Evolutionary conservation across 306 rosid genomes (phyloP).

Genomic region (Dalbergia oliveri): DNA sequence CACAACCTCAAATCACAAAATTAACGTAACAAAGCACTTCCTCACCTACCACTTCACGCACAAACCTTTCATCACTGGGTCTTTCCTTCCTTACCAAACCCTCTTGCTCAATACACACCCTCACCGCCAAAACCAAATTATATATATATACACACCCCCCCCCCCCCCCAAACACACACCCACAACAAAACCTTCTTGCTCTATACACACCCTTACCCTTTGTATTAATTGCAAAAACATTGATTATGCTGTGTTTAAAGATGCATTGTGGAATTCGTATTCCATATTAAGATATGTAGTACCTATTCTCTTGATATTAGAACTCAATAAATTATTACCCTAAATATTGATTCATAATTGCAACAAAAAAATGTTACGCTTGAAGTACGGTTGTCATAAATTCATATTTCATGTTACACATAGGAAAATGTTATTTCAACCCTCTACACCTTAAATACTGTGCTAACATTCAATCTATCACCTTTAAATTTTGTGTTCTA

Average conservation of each 20-base stretch:
- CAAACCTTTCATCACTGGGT: slow-evolving; percentile 26
- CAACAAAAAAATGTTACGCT: neutral
- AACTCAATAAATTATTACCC: neutral
- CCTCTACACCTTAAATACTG: no score
- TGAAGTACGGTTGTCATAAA: neutral
- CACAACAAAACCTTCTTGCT: no score
- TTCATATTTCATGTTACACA: neutral
- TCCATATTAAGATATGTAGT: neutral
- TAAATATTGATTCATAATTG: neutral
- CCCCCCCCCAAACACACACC: no score
- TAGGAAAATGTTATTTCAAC: no score
- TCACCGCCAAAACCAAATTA: neutral
- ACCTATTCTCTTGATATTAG: neutral
- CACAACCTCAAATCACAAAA: slow-evolving; percentile 23
- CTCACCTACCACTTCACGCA: slow-evolving; percentile 52
- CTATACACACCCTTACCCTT: no score
- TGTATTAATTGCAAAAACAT: no score
- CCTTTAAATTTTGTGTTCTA: no score
- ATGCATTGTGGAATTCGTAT: neutral
- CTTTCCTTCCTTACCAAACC: slow-evolving; percentile 53
- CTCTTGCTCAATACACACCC: slow-evolving; percentile 9
- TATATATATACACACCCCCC: no score
- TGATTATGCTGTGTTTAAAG: no score
- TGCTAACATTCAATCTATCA: no score
- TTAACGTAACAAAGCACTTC: slow-evolving; percentile 15